Conservation (phyloP, 2,329 filamentous ascomycete genomes). For the Aspergillus aculeatinus region DNA sequence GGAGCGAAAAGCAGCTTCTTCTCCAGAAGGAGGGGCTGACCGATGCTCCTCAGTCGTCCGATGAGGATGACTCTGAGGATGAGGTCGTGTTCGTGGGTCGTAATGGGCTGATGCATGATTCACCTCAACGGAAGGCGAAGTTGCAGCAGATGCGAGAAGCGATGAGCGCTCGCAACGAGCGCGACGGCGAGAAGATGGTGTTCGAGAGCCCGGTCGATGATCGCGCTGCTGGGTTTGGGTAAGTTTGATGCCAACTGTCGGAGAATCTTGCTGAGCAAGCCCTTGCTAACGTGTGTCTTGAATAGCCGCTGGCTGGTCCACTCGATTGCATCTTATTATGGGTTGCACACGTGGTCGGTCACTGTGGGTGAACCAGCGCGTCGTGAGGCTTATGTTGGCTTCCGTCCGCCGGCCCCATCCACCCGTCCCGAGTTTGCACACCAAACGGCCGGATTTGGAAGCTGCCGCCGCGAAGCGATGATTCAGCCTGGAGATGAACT, state of each 20-base stretch:
- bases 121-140: constrained; percentile 53
- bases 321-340: constrained; percentile 89
- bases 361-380: constrained; percentile 68
- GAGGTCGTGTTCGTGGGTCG: constrained; percentile 88
- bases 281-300: constrained; percentile 14
- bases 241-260: constrained; percentile 38
- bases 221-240: constrained; percentile 78
- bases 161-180: constrained; percentile 31
- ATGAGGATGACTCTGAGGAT: constrained; percentile 64
- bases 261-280: constrained; percentile 2
- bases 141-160: constrained; percentile 47
- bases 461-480: constrained; percentile 28
- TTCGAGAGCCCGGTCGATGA: constrained; percentile 78
- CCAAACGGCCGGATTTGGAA: constrained; percentile 18
- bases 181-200: constrained; percentile 67
- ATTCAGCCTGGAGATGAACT: constrained; percentile 39
- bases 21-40: constrained; percentile 48
- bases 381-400: constrained; percentile 79
- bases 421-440: constrained; percentile 28
- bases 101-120: constrained; percentile 63
- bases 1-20: constrained; percentile 54
- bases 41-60: constrained; percentile 40
- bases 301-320: constrained; percentile 88
- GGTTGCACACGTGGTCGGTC: constrained; percentile 78
- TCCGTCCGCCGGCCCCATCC: constrained; percentile 45